Evolutionary conservation across 2,329 filamentous ascomycete species (phyloP), one percentile per base, ranked within the genome.

Genomic region (Bertia moriformis): DNA sequence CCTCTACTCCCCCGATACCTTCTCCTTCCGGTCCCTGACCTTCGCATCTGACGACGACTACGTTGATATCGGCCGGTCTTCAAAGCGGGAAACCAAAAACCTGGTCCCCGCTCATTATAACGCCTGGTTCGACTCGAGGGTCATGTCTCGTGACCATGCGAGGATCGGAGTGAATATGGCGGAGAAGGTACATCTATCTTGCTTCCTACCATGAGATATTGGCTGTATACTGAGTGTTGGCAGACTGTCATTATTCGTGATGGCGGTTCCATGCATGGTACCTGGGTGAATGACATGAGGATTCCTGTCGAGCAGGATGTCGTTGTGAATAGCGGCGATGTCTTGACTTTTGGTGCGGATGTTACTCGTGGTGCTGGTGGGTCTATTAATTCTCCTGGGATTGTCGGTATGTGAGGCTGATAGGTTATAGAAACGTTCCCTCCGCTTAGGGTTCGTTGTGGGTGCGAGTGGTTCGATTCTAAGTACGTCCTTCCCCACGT

Each of bases 251-350:
- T 58, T 39, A 58, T 80, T 43, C 58, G 55, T 42, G 75, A 80
- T 48, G 57, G 59, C 14, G 64, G 62, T 22, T 78, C 73, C 5
- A 75, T 76, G 64, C 75, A 80, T 50, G 75, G 75, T 19, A 79
- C 73, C 14, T 65, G 55, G 42, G 44, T 78, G 38, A 73, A 77
- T 46, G 60, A 61, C 24, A 47, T 45, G 29, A 61, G 57, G 29
- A 49, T 73, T 18, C 41, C 44, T n/a, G 46, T 42, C 10, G 42
- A 54, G 12, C 41, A 48, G 19, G 46, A 48, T 19, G 49, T 45
- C n/a, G 38, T 48, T 3, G 39, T 61, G 10, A 54, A 52, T 3
- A 45, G 58, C 39, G 54, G 59, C 14, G 58, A 61, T 38, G 42
- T 53, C 2, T 43, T 73, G 18, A 51, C 52, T 3, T 68, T 73